Evolutionary conservation across 2,329 filamentous ascomycete species (phyloP), one percentile per base, ranked within the genome.

Genomic region (Cucurbitaria berberidis): DNA sequence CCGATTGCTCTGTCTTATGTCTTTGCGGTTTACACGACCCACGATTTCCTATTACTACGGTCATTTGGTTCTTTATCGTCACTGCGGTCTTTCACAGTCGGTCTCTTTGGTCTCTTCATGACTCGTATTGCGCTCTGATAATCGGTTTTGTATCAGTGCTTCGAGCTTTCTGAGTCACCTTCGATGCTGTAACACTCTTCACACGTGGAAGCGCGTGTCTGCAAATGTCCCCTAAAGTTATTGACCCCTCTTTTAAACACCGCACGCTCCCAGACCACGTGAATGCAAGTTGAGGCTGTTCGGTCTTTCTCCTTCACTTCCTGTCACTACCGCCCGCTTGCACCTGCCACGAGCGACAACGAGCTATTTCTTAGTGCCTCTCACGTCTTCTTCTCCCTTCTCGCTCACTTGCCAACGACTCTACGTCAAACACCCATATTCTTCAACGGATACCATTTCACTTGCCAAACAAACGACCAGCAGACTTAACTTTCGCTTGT

Each of bases 401-500:
- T 15, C 16, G 15, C 9, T 39, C 13, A 30, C 19, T 16, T 53
- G 15, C 19, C 21, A 22, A 40, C n/a, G 18, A 35, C 16, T 8
- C 9, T 30, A 18, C 29, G 15, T 39, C 18, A 22, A 16, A 11
- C 22, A 13, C 11, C 32, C 19, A 32, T 6, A 45, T 47, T 21
- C 3, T 44, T 40, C 32, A 18, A 24, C 19, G 10, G 48, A 42
- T 9, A 51, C 52, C 41, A 45, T 55, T 54, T 49, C 15, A 29
- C 11, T 39, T 30, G 13, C 22, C 26, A 43, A 53, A 50, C 45
- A 52, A n/a, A n/a, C n/a, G 15, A 18, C 26, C 32, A 48, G 39
- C 45, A 24, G 54, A 6, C 16, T n/a, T 40, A 48, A 50, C 50
- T 16, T 35, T 53, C 48, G 32, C 42, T 51, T 9, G 19, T n/a